Conservation (phyloP, 441 rosid genomes). For the Daphne laureola region DNA sequence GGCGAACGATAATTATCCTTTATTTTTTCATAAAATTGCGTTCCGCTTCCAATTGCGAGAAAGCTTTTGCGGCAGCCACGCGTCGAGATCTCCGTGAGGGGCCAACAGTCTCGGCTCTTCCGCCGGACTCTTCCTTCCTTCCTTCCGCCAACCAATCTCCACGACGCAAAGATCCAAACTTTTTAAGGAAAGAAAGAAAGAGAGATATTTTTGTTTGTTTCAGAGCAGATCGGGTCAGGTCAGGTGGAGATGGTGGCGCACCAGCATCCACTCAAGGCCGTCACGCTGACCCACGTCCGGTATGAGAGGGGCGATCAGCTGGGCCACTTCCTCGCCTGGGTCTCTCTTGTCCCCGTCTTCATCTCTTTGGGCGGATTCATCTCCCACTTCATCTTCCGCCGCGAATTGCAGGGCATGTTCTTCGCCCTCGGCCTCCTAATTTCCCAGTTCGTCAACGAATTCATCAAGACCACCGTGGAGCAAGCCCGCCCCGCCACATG, state of each 20-base stretch:
- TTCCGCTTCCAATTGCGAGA: too few relatives aligned
- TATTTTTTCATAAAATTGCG: too few relatives aligned
- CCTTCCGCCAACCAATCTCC: slow-evolving; percentile 1
- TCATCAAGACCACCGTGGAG: slow-evolving; percentile 57
- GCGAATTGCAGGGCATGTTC: slow-evolving; percentile 82
- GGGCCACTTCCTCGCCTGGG: slow-evolving; percentile 87
- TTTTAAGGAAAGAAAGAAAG: neutral
- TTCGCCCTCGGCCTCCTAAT: slow-evolving; percentile 72
- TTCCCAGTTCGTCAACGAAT: slow-evolving; percentile 69
- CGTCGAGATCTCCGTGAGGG: neutral
- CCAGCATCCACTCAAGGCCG: slow-evolving; percentile 46
- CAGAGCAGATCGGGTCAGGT: too few relatives aligned
- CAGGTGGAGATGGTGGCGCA: neutral
- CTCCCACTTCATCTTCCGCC: slow-evolving; percentile 82
- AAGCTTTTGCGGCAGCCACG: neutral
- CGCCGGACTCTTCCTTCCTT: too few relatives aligned
- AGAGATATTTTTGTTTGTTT: neutral
- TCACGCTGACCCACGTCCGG: slow-evolving; percentile 76
- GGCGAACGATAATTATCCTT: too few relatives aligned
- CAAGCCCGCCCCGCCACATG: slow-evolving; percentile 90
- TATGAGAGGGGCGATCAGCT: slow-evolving; percentile 65
- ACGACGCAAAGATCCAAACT: neutral
- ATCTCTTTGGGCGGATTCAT: slow-evolving; percentile 82
- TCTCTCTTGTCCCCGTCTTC: slow-evolving; percentile 83
- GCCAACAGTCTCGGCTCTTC: too few relatives aligned